phyloP scores from a whole-genome alignment of 176 grass and related monocot genomes.

The Coix lacrymajobi region DNA sequence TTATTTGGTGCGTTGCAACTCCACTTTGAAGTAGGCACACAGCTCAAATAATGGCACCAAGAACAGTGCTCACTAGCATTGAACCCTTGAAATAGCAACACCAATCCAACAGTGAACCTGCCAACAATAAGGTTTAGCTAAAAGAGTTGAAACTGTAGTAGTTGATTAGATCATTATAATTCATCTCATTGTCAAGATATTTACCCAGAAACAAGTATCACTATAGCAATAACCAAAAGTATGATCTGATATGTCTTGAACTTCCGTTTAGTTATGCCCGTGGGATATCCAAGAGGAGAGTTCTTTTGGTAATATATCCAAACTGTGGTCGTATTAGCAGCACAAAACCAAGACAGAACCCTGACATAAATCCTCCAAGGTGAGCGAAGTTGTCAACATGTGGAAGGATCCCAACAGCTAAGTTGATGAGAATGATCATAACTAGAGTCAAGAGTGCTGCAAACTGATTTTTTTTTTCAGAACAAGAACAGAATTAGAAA shows the following conservation, averaged over 20 bases:
- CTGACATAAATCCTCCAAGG: constrained; percentile 80
- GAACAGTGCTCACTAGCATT: constrained; percentile 66
- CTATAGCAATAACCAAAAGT: constrained; percentile 48
- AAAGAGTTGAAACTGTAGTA: constrained; percentile 25
- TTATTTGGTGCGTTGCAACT: constrained; percentile 52
- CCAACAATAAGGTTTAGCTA: constrained; percentile 35
- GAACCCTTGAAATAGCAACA: constrained; percentile 55
- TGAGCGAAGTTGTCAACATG: constrained; percentile 96
- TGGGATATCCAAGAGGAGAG: constrained; percentile 53
- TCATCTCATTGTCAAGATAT: constrained; percentile 12
- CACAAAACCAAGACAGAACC: constrained; percentile 93
- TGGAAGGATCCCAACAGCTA: constrained; percentile 81
- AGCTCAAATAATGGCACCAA: constrained; percentile 94
- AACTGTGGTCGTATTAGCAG: constrained; percentile 81
- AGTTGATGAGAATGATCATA: constrained; percentile 70
- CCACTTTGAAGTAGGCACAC: constrained; percentile 86
- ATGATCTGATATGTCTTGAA: constrained; percentile 83
- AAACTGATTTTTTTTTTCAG: constrained; percentile 45
- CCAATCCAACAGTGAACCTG: constrained; percentile 68
- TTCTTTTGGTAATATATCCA: constrained; percentile 71
- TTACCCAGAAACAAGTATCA: constrained; percentile 59
- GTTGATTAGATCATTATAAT: background rate
- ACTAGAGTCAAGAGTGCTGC: constrained; percentile 72
- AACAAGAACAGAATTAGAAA: constrained; percentile 28
- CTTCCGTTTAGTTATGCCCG: constrained; percentile 49